Evolutionary conservation across 805 yeast genomes (phyloP).

Genomic region (Starmerella sp.): DNA sequence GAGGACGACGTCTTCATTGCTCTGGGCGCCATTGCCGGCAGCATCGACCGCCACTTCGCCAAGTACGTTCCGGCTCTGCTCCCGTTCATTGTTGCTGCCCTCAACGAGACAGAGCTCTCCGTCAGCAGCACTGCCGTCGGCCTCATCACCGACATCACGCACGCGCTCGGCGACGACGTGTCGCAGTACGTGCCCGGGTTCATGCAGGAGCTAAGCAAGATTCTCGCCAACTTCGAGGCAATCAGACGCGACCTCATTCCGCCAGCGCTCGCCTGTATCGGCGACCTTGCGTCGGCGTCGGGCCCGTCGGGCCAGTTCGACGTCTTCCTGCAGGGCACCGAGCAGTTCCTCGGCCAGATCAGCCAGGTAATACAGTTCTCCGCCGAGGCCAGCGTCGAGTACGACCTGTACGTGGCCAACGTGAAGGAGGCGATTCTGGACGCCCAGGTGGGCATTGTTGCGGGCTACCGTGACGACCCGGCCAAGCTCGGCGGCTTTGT

Average conservation of each 20-base stretch:
- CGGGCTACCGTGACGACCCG: conserved; percentile 69
- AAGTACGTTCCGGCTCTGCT: conserved; percentile 71
- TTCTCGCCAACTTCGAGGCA: conserved; percentile 47
- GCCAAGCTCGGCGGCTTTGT: conserved; percentile 54
- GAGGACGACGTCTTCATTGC: conserved; percentile 95
- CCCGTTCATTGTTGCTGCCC: conserved; percentile 70
- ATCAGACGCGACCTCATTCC: conserved; percentile 78
- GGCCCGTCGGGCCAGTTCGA: conserved; percentile 66
- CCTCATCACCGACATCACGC: conserved; percentile 84
- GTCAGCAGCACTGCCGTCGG: conserved; percentile 88
- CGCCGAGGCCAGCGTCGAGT: conserved; percentile 53
- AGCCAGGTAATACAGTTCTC: conserved; percentile 27
- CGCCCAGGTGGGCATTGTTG: conserved; percentile 89
- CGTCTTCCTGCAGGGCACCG: conserved; percentile 67
- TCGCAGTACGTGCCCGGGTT: conserved; percentile 66
- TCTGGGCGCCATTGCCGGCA: conserved; percentile 76
- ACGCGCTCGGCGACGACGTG: conserved; percentile 66
- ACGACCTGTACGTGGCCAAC: conserved; percentile 58
- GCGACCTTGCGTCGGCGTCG: conserved; percentile 85
- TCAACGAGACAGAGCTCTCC: conserved; percentile 71
- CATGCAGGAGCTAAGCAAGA: conserved; percentile 71
- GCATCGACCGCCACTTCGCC: conserved; percentile 58
- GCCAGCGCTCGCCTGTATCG: conserved; percentile 80
- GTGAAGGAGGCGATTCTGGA: conserved; percentile 86
- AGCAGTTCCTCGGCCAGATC: conserved; percentile 45